Percentiles rank a stretch among this genome's conserved stretches.
phyloP scores from a whole-genome alignment of 768 basidiomycete species.

The Sporobolomyces phaffii region DNA sequence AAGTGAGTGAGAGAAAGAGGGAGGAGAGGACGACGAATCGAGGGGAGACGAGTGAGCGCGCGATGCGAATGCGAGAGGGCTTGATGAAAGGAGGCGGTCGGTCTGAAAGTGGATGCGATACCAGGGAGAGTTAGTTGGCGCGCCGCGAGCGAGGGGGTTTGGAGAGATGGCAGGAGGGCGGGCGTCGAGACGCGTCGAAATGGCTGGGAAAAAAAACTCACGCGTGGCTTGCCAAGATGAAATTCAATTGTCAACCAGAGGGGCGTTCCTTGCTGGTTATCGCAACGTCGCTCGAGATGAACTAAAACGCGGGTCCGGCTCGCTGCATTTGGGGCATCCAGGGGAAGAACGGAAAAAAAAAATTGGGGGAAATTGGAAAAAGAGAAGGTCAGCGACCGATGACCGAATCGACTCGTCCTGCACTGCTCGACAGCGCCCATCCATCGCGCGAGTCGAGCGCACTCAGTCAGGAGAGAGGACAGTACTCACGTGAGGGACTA shows the following conservation, averaged over 20 bases:
- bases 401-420: slow-evolving; percentile 59
- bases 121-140: background rate
- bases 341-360: background rate
- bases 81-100: background rate
- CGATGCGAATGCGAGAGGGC: background rate
- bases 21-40: background rate
- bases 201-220: background rate
- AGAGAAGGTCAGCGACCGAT: slow-evolving; percentile 74
- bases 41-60: background rate
- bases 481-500: no score
- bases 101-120: background rate
- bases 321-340: no score
- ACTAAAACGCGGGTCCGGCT: no score
- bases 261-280: background rate
- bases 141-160: background rate
- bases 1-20: background rate
- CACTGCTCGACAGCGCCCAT: no score
- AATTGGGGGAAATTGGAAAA: slow-evolving; percentile 49
- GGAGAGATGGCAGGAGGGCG: background rate
- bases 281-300: no score
- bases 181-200: background rate
- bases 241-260: background rate
- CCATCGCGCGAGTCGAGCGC: no score
- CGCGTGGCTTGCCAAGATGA: background rate
- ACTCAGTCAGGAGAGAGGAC: no score